Evolutionary conservation across 371 early-diverging fungal genomes (phyloP), one percentile per base, ranked within the genome.

Genomic region (Mortierella sp.): DNA sequence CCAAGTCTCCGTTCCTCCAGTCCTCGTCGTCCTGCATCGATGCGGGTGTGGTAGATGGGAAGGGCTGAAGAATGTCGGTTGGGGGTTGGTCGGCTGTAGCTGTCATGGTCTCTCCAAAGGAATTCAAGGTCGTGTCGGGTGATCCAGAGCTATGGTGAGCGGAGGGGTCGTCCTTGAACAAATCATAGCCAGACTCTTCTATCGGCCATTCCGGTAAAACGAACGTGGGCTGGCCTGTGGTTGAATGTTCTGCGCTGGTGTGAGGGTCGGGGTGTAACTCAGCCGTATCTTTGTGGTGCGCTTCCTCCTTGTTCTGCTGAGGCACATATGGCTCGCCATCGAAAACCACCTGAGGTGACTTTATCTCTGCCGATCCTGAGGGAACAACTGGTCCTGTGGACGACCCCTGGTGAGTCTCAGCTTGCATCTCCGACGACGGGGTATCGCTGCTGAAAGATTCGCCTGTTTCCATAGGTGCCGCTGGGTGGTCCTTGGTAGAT

Each of bases 21-120:
- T 77, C 74, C 29, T 61, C 34, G 8, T 78, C 83, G 43, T 83
- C 78, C 64, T 83, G 79, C 52, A 83, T 74, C 3, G 83, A 75
- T 4, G 83, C 83, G n/a, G 83, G 83, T 8, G 83, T 75, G 11
- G 83, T 83, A 14, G 83, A 83, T 1, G 72, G 71, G 2, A 61
- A 52, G 47, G 68, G 55, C 19, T 64, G 41, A 31, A 83, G 31
- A 45, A 52, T 2, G 50, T 79, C 73, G 34, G 69, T 43, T 9
- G 70, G 41, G 3, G n/a, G 16, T 16, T 41, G 39, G 4, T 55
- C 68, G 8, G 67, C 40, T 24, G 74, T 43, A 0, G 40, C n/a
- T 41, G 58, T 31, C 16, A 50, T 39, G 0, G 66, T 64, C 13
- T 73, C 79, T 10, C 70, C 64, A 40, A 64, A 64, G 2, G 72